A percentile compares a stretch with the other conserved stretches of the same genome.
Evolutionary conservation across 2,329 filamentous ascomycete species (phyloP).

Genomic region (Cercospora sp.): DNA sequence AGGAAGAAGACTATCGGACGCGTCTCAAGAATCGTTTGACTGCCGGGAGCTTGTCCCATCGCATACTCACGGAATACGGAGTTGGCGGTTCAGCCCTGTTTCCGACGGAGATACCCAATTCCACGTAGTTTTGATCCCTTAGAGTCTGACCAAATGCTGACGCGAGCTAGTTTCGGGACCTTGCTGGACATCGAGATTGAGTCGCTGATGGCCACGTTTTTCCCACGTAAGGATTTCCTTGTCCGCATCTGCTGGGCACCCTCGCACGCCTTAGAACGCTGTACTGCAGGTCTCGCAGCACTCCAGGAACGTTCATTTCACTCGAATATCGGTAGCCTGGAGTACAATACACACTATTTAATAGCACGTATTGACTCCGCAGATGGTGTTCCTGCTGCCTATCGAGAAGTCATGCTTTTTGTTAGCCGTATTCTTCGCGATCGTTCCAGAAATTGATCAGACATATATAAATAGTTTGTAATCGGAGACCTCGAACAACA

Average conservation of each 20-base stretch:
- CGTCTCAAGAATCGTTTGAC: background rate
- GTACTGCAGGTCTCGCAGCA: background rate
- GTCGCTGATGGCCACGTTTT: background rate
- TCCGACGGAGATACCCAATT: background rate
- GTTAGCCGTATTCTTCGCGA: background rate
- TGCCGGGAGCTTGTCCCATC: background rate
- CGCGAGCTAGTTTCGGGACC: background rate
- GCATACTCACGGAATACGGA: background rate
- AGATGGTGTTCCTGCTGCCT: background rate
- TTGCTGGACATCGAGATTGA: background rate
- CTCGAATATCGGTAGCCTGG: background rate
- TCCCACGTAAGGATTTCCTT: background rate
- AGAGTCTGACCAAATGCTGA: background rate
- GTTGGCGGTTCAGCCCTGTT: background rate
- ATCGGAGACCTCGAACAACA: too few species aligned
- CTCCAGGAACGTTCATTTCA: background rate
- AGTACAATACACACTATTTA: background rate
- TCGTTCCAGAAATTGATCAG: too few species aligned
- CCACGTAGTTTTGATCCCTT: background rate
- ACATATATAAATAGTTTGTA: too few species aligned
- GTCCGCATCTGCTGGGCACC: background rate
- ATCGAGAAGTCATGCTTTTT: background rate
- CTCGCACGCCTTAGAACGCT: background rate
- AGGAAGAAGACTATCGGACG: background rate
- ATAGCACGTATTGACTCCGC: background rate